Percentiles rank a stretch among this genome's conserved stretches.
Evolutionary conservation across 1,284 basidiomycete species (phyloP).

Genomic region (Marasmius fiardii): DNA sequence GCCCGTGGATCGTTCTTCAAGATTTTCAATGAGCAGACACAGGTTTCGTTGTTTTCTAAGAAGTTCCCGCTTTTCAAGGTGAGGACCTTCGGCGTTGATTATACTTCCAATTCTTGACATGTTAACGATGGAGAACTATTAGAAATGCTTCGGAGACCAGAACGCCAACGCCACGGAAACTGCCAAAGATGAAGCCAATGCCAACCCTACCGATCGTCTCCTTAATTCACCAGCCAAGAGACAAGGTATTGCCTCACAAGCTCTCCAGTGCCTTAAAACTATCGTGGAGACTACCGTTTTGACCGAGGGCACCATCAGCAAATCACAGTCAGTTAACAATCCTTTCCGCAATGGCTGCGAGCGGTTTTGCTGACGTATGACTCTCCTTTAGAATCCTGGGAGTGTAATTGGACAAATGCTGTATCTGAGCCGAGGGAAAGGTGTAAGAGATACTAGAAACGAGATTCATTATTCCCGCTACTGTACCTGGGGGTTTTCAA

Average conservation of each 20-base stretch:
- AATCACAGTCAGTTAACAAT: neutral
- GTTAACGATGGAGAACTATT: too few relatives aligned
- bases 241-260: neutral
- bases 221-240: neutral
- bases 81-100: neutral
- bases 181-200: neutral
- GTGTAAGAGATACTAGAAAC: too few relatives aligned
- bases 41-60: neutral
- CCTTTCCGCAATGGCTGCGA: too few relatives aligned
- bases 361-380: neutral
- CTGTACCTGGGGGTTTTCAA: too few relatives aligned
- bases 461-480: too few relatives aligned
- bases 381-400: neutral
- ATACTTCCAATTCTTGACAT: too few relatives aligned
- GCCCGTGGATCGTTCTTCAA: neutral
- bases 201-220: neutral
- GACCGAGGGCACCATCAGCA: neutral
- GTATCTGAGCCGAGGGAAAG: too few relatives aligned
- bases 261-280: neutral
- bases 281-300: neutral
- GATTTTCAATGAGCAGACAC: neutral
- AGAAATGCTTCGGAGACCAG: too few relatives aligned
- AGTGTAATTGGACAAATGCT: too few relatives aligned
- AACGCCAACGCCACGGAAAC: constrained; percentile 6
- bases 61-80: neutral